Evolutionary conservation across 257 asterid genomes (phyloP).

Genomic region (Przewalskia tangutica): DNA sequence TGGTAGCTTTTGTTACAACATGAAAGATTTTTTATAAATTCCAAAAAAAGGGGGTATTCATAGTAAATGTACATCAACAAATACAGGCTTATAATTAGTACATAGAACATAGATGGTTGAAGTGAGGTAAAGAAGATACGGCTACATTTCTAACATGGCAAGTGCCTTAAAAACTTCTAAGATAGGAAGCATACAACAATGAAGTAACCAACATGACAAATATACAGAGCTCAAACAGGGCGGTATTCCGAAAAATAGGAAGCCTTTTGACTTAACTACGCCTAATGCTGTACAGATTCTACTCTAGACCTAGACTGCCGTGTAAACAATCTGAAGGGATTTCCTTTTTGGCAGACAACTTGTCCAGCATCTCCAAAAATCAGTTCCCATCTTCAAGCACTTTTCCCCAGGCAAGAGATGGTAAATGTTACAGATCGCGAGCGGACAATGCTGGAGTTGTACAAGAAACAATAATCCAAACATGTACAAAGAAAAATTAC

Average conservation of each 20-base stretch:
- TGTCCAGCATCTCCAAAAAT: slow-evolving; percentile 4
- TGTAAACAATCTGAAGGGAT: slow-evolving; percentile 20
- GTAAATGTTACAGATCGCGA: not conserved
- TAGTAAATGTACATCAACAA: not conserved
- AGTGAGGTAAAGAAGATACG: not conserved
- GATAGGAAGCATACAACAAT: not conserved
- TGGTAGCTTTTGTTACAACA: not conserved
- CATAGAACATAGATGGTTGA: not conserved
- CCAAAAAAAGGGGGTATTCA: not conserved
- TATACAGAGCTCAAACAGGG: slow-evolving; percentile 38
- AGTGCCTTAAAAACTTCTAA: not conserved
- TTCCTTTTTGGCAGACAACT: not conserved
- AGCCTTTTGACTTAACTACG: slow-evolving; percentile 4
- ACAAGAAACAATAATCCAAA: not conserved
- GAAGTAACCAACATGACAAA: not conserved
- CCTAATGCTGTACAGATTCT: slow-evolving; percentile 29
- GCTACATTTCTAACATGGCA: not conserved
- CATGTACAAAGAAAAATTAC: slow-evolving; percentile 12
- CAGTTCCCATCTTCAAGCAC: slow-evolving; percentile 16
- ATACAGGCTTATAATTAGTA: not conserved
- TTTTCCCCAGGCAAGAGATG: not conserved
- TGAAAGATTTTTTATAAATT: not conserved
- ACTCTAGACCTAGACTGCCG: slow-evolving; percentile 22
- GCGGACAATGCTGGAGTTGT: not conserved
- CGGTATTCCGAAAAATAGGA: slow-evolving; percentile 23